A percentile compares a stretch with the other conserved stretches of the same genome.
Conservation (phyloP, 1,139 yeast species). For the Candida dubliniensis region DNA sequence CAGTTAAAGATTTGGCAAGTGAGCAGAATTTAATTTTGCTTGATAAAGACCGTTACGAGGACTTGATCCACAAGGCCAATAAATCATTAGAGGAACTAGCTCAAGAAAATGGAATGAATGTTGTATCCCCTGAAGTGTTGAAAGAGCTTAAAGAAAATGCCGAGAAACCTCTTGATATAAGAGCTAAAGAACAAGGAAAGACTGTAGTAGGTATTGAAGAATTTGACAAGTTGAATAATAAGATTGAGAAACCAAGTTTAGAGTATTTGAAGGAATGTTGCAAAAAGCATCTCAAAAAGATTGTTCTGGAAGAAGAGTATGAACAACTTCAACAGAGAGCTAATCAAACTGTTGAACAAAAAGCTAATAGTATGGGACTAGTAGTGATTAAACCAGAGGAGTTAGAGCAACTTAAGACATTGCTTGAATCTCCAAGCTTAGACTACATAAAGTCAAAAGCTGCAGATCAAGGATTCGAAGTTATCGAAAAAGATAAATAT, state of each 20-base stretch:
- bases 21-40: slow-evolving; percentile 13
- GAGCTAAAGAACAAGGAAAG: slow-evolving; percentile 18
- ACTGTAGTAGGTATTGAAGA: slow-evolving; percentile 14
- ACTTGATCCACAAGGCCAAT: slow-evolving; percentile 7
- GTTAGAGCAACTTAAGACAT: slow-evolving; percentile 5
- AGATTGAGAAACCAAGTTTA: slow-evolving; percentile 22
- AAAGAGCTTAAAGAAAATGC: slow-evolving; percentile 10
- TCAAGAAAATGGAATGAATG: slow-evolving; percentile 14
- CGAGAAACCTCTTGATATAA: slow-evolving; percentile 20
- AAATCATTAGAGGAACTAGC: slow-evolving; percentile 15
- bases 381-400: slow-evolving; percentile 7
- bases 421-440: slow-evolving; percentile 19
- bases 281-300: slow-evolving; percentile 9
- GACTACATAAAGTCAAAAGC: slow-evolving; percentile 22
- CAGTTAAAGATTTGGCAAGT: slow-evolving; percentile 16
- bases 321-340: slow-evolving; percentile 10
- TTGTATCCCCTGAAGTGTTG: slow-evolving; percentile 12
- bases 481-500: slow-evolving; percentile 15
- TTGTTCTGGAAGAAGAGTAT: slow-evolving; percentile 13
- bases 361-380: slow-evolving; percentile 13
- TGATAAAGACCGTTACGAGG: slow-evolving; percentile 3
- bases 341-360: slow-evolving; percentile 12
- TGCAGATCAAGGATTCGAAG: slow-evolving; percentile 6
- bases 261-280: slow-evolving; percentile 21
- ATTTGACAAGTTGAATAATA: slow-evolving; percentile 15